These are phyloP conservation scores for Tetradesmus obliquus DNA, from an alignment of 139 green algal species.

Conservation along the genomic window DNA sequence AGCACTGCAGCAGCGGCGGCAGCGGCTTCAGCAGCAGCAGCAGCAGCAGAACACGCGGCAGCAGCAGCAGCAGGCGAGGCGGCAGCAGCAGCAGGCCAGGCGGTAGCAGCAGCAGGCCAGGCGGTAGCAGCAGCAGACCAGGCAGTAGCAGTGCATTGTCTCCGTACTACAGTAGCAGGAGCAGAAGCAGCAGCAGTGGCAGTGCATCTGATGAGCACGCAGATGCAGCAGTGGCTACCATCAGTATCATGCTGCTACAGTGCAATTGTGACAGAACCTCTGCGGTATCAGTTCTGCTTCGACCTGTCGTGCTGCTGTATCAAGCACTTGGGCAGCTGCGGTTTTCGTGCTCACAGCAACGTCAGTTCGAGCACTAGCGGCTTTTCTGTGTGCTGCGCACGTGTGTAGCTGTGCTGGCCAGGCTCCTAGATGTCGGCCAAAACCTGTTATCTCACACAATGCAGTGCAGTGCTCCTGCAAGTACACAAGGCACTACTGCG, in stretches of 20 bases:
- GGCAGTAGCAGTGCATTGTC: neutral
- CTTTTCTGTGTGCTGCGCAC: too few relatives aligned
- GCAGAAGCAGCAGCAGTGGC: neutral
- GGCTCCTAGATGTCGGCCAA: too few relatives aligned
- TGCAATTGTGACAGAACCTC: too few relatives aligned
- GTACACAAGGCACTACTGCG: too few relatives aligned
- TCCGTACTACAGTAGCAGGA: neutral
- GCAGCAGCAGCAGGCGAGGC: neutral
- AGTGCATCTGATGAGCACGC: neutral
- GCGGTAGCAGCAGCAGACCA: neutral
- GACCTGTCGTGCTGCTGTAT: neutral
- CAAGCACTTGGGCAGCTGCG: too few relatives aligned
- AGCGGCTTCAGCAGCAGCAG: neutral
- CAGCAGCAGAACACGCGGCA: neutral
- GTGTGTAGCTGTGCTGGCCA: too few relatives aligned
- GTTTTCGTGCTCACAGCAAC: too few relatives aligned
- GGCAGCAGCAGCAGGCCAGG: neutral
- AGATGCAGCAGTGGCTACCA: neutral
- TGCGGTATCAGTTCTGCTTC: neutral
- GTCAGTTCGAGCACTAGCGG: too few relatives aligned
- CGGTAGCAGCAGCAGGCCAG: neutral
- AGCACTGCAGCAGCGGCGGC: neutral
- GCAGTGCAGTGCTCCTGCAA: too few relatives aligned
- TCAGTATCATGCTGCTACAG: neutral
- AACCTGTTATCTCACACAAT: too few relatives aligned